Conservation (phyloP, 371 early-diverging fungal species). For the Haplosporangium sp. region DNA sequence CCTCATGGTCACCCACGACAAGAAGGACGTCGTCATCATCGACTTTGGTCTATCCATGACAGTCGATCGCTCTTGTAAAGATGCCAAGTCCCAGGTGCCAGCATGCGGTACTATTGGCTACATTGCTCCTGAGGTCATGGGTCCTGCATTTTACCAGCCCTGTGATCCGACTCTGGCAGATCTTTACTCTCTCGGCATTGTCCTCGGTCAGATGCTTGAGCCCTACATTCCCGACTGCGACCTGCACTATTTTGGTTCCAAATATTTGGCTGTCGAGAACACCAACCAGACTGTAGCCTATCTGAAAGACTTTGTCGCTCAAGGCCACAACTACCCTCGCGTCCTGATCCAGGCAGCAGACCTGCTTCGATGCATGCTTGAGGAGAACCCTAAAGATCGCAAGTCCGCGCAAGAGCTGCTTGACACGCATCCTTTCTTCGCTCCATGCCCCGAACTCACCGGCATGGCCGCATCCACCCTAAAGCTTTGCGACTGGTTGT, state of each 20-base stretch:
- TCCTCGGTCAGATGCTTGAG: constrained; percentile 74
- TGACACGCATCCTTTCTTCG: constrained; percentile 43
- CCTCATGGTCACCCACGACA: constrained; percentile 67
- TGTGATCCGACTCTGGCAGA: constrained; percentile 61
- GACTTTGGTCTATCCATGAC: constrained; percentile 73
- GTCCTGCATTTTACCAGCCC: constrained; percentile 29
- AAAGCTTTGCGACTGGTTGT: constrained; percentile 52
- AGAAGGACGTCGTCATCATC: constrained; percentile 68
- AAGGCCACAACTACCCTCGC: constrained; percentile 34
- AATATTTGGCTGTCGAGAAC: constrained; percentile 65
- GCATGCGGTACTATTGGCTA: constrained; percentile 82
- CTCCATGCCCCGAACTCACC: constrained; percentile 11
- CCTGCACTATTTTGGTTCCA: constrained; percentile 71
- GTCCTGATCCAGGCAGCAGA: constrained; percentile 51
- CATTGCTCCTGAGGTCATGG: constrained; percentile 79
- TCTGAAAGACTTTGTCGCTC: constrained; percentile 57
- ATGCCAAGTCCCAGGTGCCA: constrained; percentile 43
- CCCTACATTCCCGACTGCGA: constrained; percentile 65
- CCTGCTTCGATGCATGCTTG: constrained; percentile 40
- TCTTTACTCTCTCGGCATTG: constrained; percentile 74
- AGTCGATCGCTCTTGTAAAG: constrained; percentile 39
- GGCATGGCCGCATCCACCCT: constrained; percentile 11
- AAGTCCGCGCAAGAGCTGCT: constrained; percentile 44
- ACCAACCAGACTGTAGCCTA: constrained; percentile 60
- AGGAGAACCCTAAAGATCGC: constrained; percentile 43